Conservation (phyloP, 2,329 filamentous ascomycete genomes). For the Rachicladosporium sp. region DNA sequence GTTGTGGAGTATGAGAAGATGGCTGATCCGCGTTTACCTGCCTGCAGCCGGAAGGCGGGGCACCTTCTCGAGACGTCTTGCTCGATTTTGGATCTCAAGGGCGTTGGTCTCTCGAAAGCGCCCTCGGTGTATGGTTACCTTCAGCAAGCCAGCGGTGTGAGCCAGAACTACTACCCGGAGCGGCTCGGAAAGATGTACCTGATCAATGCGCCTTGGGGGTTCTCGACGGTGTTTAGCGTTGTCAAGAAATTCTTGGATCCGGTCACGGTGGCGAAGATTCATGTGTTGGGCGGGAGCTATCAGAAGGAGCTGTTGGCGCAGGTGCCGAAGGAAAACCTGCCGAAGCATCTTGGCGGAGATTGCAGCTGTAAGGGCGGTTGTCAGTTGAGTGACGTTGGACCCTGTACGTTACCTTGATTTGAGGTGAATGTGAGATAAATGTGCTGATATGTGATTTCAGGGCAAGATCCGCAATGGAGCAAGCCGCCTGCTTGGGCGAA, state of each 20-base stretch:
- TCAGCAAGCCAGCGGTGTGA: conserved; percentile 71
- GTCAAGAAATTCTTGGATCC: conserved; percentile 94
- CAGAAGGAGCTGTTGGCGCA: conserved; percentile 73
- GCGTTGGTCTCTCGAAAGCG: conserved; percentile 71
- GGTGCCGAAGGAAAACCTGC: conserved; percentile 80
- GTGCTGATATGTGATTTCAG: too few relatives aligned
- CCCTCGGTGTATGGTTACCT: conserved; percentile 82
- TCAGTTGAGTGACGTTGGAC: conserved; percentile 74
- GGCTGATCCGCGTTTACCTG: conserved; percentile 81
- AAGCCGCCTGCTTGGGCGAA: conserved; percentile 42
- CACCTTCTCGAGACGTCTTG: conserved; percentile 93
- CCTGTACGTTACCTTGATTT: conserved; percentile 52
- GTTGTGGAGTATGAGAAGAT: conserved; percentile 97
- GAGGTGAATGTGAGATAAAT: too few relatives aligned
- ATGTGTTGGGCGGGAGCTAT: conserved; percentile 72
- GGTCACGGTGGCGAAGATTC: conserved; percentile 91
- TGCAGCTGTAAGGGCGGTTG: conserved; percentile 79
- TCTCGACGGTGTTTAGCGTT: conserved; percentile 70
- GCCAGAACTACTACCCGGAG: conserved; percentile 98
- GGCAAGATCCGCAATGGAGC: conserved; percentile 56
- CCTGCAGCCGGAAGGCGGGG: conserved; percentile 84
- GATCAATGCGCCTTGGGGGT: conserved; percentile 97
- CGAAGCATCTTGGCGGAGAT: conserved; percentile 68
- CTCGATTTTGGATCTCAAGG: conserved; percentile 96
- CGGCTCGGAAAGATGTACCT: conserved; percentile 90